A percentile compares a stretch with the other conserved stretches of the same genome.
phyloP scores from a whole-genome alignment of 2,329 filamentous ascomycete species.

The Diplodia sapinea region DNA sequence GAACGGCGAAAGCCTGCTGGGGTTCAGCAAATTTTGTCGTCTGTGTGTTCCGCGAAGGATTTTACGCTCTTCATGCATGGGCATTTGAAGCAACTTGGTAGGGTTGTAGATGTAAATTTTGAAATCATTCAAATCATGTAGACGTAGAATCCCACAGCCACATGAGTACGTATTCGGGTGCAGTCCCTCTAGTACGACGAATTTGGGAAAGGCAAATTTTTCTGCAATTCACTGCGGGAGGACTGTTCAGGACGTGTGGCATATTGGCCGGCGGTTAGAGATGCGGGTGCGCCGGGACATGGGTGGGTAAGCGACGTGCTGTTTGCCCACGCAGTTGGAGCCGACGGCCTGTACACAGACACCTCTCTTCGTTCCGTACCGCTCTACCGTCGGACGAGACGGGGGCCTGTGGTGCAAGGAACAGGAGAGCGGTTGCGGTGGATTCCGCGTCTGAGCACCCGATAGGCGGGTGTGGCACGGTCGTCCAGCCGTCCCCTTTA shows the following conservation, averaged over 20 bases:
- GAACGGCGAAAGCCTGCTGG: not conserved
- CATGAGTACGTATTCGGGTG: too few species aligned
- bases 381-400: conserved; percentile 2
- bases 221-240: too few species aligned
- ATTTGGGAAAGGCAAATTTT: too few species aligned
- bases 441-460: conserved; percentile 6
- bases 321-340: conserved; percentile 1
- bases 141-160: too few species aligned
- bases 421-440: conserved; percentile 20
- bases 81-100: not conserved
- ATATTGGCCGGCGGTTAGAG: not conserved
- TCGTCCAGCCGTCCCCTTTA: not conserved
- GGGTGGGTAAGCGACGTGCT: conserved; percentile 12
- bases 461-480: conserved; percentile 12
- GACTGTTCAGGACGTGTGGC: not conserved
- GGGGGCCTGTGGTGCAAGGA: conserved; percentile 3
- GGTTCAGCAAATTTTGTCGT: not conserved
- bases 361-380: conserved; percentile 16
- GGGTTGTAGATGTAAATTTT: too few species aligned
- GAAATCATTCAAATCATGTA: too few species aligned
- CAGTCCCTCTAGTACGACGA: too few species aligned
- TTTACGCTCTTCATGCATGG: not conserved
- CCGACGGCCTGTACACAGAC: conserved; percentile 12
- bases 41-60: not conserved
- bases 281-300: not conserved